Percentiles rank a stretch among this genome's conserved stretches.
Evolutionary conservation across 2,329 filamentous ascomycete species (phyloP).

Genomic region (Amylocarpus encephaloides): DNA sequence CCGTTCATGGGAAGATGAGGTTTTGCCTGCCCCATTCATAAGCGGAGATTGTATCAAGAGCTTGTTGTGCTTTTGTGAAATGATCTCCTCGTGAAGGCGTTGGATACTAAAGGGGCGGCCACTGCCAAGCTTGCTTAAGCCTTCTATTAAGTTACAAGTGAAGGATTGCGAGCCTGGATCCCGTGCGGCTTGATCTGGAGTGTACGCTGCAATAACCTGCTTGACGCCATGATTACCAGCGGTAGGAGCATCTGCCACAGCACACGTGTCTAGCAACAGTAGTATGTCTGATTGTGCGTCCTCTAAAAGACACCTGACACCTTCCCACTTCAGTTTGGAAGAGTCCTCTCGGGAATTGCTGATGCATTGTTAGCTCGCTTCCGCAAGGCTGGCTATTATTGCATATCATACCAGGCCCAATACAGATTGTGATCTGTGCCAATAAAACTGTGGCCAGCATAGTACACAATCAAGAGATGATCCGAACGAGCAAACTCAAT

Average conservation of each 20-base stretch:
- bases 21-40: constrained; percentile 40
- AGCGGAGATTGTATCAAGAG: constrained; percentile 34
- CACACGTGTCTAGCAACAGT: constrained; percentile 56
- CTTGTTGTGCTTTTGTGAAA: constrained; percentile 34
- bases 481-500: constrained; percentile 51
- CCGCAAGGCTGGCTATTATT: constrained; percentile 22
- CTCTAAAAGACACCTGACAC: constrained; percentile 55
- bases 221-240: constrained; percentile 51
- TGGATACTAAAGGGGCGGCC: constrained; percentile 52
- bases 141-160: constrained; percentile 50
- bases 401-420: constrained; percentile 55
- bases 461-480: constrained; percentile 59
- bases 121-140: constrained; percentile 46
- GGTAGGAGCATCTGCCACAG: constrained; percentile 44
- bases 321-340: constrained; percentile 57
- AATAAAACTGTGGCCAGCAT: constrained; percentile 54
- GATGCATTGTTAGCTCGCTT: constrained; percentile 32
- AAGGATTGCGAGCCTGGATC: constrained; percentile 49
- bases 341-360: constrained; percentile 53
- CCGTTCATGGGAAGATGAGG: constrained; percentile 29
- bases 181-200: constrained; percentile 42
- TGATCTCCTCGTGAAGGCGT: constrained; percentile 49
- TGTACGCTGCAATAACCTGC: constrained; percentile 56
- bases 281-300: constrained; percentile 58
- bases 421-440: constrained; percentile 56